These are phyloP conservation scores for Mucor indicus DNA, from an alignment of 371 early-diverging fungal genomes.

Conservation along the genomic window DNA sequence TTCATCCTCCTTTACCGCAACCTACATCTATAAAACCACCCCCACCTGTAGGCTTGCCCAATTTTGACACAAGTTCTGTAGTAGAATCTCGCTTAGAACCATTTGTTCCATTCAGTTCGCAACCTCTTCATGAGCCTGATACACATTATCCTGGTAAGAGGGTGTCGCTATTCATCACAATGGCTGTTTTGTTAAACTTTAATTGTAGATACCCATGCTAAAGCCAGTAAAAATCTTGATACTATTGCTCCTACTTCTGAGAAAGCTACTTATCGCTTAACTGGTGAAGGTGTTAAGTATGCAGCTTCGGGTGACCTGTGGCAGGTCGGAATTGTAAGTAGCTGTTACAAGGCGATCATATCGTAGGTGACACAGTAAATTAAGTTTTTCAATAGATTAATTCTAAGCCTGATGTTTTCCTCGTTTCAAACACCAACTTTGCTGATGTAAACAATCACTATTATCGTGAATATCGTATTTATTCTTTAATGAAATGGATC, in stretches of 20 bases:
- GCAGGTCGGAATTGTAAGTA: conserved; percentile 35
- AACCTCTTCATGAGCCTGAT: conserved; percentile 16
- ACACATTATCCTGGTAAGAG: conserved; percentile 24
- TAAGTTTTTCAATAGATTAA: conserved; percentile 23
- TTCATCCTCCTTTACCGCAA: not conserved
- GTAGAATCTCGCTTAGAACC: conserved; percentile 5
- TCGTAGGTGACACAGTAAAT: not conserved
- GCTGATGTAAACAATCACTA: conserved; percentile 33
- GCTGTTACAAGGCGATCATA: no score
- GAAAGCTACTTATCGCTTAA: conserved; percentile 23
- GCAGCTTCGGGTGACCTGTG: conserved; percentile 22
- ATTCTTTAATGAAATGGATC: conserved; percentile 49
- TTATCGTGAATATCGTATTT: conserved; percentile 41
- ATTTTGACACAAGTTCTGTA: not conserved
- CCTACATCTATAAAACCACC: not conserved
- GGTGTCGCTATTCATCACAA: not conserved
- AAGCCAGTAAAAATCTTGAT: conserved; percentile 18
- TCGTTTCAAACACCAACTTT: conserved; percentile 36
- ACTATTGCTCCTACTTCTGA: conserved; percentile 37
- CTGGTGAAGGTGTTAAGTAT: conserved; percentile 14
- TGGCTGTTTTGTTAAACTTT: not conserved
- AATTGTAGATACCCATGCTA: conserved; percentile 20
- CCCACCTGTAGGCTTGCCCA: not conserved
- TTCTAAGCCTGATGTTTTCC: conserved; percentile 43
- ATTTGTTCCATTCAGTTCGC: conserved; percentile 4